Evolutionary conservation across 2,329 filamentous ascomycete genomes (phyloP), one percentile per base, ranked within the genome.

Genomic region (Metarhizium anisopliae): DNA sequence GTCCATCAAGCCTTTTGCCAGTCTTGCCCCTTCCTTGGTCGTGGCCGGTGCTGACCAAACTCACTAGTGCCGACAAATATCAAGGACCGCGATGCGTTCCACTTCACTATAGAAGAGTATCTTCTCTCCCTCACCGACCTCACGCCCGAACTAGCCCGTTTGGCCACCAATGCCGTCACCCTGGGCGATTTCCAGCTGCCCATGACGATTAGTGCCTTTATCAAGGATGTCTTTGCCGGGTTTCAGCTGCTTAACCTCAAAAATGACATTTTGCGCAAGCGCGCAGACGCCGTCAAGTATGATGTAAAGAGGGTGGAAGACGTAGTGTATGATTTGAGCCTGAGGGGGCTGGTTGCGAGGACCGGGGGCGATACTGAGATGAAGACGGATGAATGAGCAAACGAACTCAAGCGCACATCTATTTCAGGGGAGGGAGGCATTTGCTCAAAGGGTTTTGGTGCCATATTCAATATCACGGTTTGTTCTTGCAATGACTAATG

Each of bases 221-320:
- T 96, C 76, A 96, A 96, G 76, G 92, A 97, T 67, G 74, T 99
- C 42, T 93, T 96, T 65, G 90, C 92, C 2, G 94, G 93, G 16
- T 99, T 99, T 74, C 94, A 97, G 79, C 83, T 97, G 62, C 82
- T 99, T 62, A 99, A 99, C 70, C 78, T 99, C 63, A 97, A 97
- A 80, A 99, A 99, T 66, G 94, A 99, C 70, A 85, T 85, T 25
- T 74, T 99, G 66, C 82, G 94, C 58, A 90, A 91, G 74, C 82
- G 90, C 59, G 90, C 90, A 55, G 94, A 99, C 73, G 88, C 87
- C 5, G 88, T 99, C 72, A 99, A 99, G 78, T 99, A 99, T 69
- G 87, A 88, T 65, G 90, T 99, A 66, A 99, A 97, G 79, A 93
- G 95, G 70, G 90, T 96, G 13, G 94, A 99, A 77, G 94, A 97